Conservation (phyloP, 768 basidiomycete genomes). For the Mycena rosella region DNA sequence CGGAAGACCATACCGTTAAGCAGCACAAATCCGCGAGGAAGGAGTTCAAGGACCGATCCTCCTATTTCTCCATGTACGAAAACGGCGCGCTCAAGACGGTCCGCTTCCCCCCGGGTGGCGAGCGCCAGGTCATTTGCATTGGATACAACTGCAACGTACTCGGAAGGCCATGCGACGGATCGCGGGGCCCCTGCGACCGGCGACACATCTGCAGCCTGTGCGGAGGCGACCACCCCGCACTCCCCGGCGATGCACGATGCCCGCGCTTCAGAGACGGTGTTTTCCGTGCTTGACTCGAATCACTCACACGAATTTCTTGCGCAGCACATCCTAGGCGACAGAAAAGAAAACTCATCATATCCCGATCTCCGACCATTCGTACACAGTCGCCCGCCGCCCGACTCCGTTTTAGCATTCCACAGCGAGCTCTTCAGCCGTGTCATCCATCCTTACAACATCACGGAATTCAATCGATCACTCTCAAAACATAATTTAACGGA, state of each 20-base stretch:
- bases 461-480: constrained; percentile 44
- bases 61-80: not conserved
- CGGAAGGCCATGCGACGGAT: not conserved
- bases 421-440: constrained; percentile 41
- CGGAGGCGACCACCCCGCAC: not conserved
- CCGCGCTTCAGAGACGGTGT: not conserved
- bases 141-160: not conserved
- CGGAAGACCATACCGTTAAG: not conserved
- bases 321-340: not conserved
- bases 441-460: constrained; percentile 47
- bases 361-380: constrained; percentile 38
- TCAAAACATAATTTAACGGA: constrained; percentile 36
- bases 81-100: not conserved
- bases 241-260: not conserved
- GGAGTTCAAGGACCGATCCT: not conserved
- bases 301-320: not conserved
- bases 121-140: not conserved
- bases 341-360: not conserved
- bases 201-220: not conserved
- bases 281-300: not conserved
- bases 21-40: not conserved
- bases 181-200: not conserved
- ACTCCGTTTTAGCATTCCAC: constrained; percentile 10
- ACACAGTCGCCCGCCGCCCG: constrained; percentile 28
- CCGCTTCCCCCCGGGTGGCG: too few species aligned